Evolutionary conservation across 768 basidiomycete species (phyloP), one percentile per base, ranked within the genome.

Genomic region (Amyloporia xantha): DNA sequence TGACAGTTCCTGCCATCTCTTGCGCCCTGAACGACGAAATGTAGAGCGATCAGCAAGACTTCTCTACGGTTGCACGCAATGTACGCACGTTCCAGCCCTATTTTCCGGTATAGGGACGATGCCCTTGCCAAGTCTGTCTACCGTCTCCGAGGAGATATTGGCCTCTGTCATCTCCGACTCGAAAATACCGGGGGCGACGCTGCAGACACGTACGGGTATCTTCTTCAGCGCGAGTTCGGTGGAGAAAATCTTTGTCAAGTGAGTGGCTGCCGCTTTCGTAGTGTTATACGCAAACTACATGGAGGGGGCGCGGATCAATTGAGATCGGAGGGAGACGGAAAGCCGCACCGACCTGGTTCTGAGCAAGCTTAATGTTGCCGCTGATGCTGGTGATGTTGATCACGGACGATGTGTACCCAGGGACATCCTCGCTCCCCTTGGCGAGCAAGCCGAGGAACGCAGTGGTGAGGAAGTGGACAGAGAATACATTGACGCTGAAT

Each of bases 381-480:
- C 85, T 87, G 47, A 90, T 79, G 44, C 84, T 86, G 3, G 87
- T 87, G 53, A 82, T 81, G 62, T 89, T 90, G 57, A 91, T 76
- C 24, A 90, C 82, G 41, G 67, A 74, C 17, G 87, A 81, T n/a
- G 77, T 78, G 62, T 75, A 83, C 3, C 71, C 74, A 7, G 71
- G 65, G 26, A 63, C 62, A 52, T 86, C 84, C 55, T 76, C 71
- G 20, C 82, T 78, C 25, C 86, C 88, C 56, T 80, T 84, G 48
- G 80, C 81, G 39, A 91, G 76, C 38, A 91, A 69, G 3, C 83
- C 87, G 41, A 89, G 65, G 66, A 90, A 89, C 0, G 85, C 88
- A 5, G 77, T 79, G 0, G 85, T 85, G 51, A 82, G 75, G 61
- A 90, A 91, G 67, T 79, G 89, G 44, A 84, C 68, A 19, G 89